Conservation (phyloP, 2,329 filamentous ascomycete species). For the Fusarium devonianum region DNA sequence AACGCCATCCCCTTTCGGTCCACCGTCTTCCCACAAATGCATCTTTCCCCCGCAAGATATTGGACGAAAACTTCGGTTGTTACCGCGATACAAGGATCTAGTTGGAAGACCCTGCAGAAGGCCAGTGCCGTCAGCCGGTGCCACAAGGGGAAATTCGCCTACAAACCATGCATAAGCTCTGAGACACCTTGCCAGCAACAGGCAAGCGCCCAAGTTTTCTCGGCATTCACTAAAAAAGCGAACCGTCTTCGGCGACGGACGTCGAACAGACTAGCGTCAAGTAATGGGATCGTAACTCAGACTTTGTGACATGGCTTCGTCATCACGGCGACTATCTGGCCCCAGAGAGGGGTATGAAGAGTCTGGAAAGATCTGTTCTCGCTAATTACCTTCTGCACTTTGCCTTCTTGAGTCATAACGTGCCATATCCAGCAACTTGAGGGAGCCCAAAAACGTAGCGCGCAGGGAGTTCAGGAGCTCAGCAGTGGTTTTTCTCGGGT, state of each 20-base stretch:
- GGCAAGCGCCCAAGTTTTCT: constrained; percentile 19
- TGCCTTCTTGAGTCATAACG: background rate
- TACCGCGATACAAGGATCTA: constrained; percentile 25
- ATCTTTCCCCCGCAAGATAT: constrained; percentile 13
- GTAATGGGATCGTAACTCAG: too few species aligned
- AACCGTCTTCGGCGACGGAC: too few species aligned
- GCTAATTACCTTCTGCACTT: background rate
- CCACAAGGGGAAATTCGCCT: constrained; percentile 19
- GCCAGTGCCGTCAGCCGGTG: constrained; percentile 23
- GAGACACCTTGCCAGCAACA: constrained; percentile 16
- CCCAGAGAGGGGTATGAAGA: too few species aligned
- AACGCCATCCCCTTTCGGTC: constrained; percentile 11
- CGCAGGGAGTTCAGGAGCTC: constrained; percentile 35
- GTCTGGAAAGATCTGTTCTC: background rate
- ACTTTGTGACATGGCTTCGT: too few species aligned
- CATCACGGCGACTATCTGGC: too few species aligned
- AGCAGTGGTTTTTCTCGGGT: constrained; percentile 26
- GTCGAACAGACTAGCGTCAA: too few species aligned
- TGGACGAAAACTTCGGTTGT: constrained; percentile 25
- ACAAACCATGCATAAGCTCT: constrained; percentile 30
- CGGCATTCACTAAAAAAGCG: background rate
- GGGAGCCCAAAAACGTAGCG: too few species aligned
- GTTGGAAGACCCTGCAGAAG: constrained; percentile 31
- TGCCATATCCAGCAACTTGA: too few species aligned
- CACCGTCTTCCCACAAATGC: constrained; percentile 13